Conservation (phyloP, 495 filamentous ascomycete species). For the Cairneyella variabilis region DNA sequence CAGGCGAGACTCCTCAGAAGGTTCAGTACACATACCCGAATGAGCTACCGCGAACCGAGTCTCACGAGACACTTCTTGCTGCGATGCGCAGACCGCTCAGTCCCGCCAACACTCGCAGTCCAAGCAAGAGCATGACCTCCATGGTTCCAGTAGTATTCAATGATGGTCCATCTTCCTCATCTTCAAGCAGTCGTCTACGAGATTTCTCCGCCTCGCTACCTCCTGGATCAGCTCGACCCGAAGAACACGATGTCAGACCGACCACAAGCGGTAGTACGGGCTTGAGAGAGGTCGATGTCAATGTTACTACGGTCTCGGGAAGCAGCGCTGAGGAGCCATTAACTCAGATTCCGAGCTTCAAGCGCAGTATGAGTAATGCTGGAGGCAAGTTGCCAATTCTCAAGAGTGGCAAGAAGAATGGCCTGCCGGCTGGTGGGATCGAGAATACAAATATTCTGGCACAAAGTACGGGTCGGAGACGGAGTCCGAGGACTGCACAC, state of each 20-base stretch:
- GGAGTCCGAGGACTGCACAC: conserved; percentile 40
- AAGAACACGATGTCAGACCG: conserved; percentile 22
- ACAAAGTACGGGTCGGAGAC: conserved; percentile 42
- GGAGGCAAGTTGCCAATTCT: conserved; percentile 38
- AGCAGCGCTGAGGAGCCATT: neutral
- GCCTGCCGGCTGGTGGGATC: conserved; percentile 48
- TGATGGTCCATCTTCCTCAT: conserved; percentile 12
- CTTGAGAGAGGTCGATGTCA: conserved; percentile 54
- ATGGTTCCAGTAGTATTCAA: conserved; percentile 25
- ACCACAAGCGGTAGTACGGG: conserved; percentile 40
- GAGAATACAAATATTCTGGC: conserved; percentile 50
- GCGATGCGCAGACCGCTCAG: conserved; percentile 16
- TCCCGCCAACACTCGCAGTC: conserved; percentile 1
- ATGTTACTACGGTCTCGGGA: conserved; percentile 34
- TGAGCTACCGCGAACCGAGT: conserved; percentile 68
- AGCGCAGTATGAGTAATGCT: conserved; percentile 38
- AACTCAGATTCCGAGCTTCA: conserved; percentile 45
- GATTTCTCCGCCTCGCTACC: conserved; percentile 33
- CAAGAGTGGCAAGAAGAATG: conserved; percentile 41
- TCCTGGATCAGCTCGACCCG: conserved; percentile 25
- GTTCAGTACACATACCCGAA: conserved; percentile 71
- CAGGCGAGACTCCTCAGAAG: conserved; percentile 83
- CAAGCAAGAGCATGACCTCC: conserved; percentile 18
- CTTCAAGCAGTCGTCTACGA: no score
- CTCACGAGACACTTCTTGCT: conserved; percentile 48